These are phyloP conservation scores for Sporormia fimetaria DNA, from an alignment of 495 filamentous ascomycete species.

Conservation along the genomic window DNA sequence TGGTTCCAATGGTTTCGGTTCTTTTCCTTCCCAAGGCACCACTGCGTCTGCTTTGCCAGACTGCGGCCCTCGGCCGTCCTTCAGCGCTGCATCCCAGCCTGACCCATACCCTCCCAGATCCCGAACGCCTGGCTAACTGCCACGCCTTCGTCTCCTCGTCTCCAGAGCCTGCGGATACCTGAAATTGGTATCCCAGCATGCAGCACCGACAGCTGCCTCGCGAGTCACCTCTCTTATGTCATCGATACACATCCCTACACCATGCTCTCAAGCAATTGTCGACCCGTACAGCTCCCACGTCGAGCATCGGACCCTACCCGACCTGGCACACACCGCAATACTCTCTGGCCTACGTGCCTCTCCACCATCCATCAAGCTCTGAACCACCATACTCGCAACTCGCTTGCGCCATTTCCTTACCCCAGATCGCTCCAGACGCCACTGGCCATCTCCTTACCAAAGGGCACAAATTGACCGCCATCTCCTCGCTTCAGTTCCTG, in stretches of 20 bases:
- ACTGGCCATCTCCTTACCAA: background rate
- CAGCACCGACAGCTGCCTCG: conserved; percentile 16
- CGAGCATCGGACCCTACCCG: too few relatives aligned
- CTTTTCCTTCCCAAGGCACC: conserved; percentile 13
- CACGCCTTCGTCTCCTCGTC: too few relatives aligned
- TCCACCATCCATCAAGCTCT: background rate
- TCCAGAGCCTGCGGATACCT: too few relatives aligned
- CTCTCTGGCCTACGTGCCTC: background rate
- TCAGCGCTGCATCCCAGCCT: too few relatives aligned
- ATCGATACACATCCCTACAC: conserved; percentile 8
- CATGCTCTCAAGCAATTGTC: conserved; percentile 16
- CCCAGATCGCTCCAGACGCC: background rate
- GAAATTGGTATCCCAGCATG: conserved; percentile 3
- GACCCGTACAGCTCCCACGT: conserved; percentile 1
- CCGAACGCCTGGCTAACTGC: too few relatives aligned
- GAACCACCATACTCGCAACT: background rate
- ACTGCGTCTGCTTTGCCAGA: too few relatives aligned
- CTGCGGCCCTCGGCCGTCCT: too few relatives aligned
- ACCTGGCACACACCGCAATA: too few relatives aligned
- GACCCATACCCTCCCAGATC: too few relatives aligned
- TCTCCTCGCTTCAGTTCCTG: background rate
- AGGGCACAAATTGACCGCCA: background rate
- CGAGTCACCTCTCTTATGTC: conserved; percentile 22
- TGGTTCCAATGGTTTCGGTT: conserved; percentile 6
- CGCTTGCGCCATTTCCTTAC: background rate